Evolutionary conservation across 495 filamentous ascomycete genomes (phyloP).

Genomic region (Aspergillus sclerotioniger): DNA sequence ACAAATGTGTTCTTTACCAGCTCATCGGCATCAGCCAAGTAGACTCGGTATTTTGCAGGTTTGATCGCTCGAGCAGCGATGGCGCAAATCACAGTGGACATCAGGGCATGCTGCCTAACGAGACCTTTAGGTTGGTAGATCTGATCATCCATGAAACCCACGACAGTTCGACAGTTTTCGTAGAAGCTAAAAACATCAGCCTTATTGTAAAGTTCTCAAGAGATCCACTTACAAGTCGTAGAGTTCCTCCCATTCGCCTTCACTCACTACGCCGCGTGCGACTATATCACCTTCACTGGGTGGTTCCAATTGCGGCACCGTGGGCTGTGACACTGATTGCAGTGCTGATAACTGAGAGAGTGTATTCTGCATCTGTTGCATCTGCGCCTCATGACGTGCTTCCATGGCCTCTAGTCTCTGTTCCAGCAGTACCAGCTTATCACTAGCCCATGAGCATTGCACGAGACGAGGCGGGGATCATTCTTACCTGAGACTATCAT

Average conservation of each 20-base stretch:
- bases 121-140: neutral
- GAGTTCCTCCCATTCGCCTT: constrained; percentile 6
- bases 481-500: no score
- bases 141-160: constrained; percentile 4
- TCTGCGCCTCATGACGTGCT: no score
- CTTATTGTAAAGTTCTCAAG: neutral
- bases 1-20: constrained; percentile 1
- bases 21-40: neutral
- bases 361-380: no score
- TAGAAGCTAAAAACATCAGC: neutral
- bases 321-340: no score
- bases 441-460: no score
- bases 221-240: constrained; percentile 1
- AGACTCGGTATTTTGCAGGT: neutral
- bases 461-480: no score
- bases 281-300: neutral
- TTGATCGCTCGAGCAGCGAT: neutral
- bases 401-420: no score
- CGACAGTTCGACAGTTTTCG: constrained; percentile 4
- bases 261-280: neutral
- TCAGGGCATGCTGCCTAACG: neutral
- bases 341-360: no score
- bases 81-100: constrained; percentile 5
- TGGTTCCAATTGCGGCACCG: no score
- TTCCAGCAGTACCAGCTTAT: no score